Evolutionary conservation across 495 filamentous ascomycete genomes (phyloP), one percentile per base, ranked within the genome.

Genomic region (Collariella sp.): DNA sequence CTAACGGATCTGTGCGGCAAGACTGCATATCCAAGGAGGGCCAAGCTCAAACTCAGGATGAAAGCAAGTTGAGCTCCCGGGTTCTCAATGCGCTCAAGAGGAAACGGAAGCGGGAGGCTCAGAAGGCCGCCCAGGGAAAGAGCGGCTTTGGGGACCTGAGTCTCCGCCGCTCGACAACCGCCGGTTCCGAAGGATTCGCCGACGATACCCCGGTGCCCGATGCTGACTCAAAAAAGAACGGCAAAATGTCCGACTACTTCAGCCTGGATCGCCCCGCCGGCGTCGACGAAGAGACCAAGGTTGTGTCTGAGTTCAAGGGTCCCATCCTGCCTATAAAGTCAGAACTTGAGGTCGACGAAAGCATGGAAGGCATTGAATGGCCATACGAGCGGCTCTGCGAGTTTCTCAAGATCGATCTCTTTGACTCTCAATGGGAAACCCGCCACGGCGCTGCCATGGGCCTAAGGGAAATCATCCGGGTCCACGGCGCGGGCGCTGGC

Each of bases 371-470:
- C 18, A 74, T 79, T n/a, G 87, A 89, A 64, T 98, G 93, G 93
- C 93, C 93, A 4, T 93, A 83, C 63, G 91, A 96, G 59, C 83
- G 87, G 46, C 83, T 97, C 50, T 97, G 90, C 69, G 93, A 97
- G 58, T 86, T 96, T 60, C 79, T 98, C 45, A 89, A 83, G 58
- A 77, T 96, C 42, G 93, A 98, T 67, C 76, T 98, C 13, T 96
- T 98, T 59, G 91, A 98, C 73, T 76, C 83, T 3, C 83, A 88
- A 60, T 98, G 93, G 93, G 93, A 98, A 70, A 87, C 90, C 33
- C 84, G 93, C n/a, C 93, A 98, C 71, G 93, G 93, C 55, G 91
- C 93, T 41, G 90, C 93, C 19, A 91, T 98, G 85, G 94, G 89
- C 31, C 72, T 98, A 26, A 82, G 94, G 61, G 94, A 98, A 69